Evolutionary conservation across 1,139 yeast genomes (phyloP).

Genomic region (Wickerhamiella pararugosa): DNA sequence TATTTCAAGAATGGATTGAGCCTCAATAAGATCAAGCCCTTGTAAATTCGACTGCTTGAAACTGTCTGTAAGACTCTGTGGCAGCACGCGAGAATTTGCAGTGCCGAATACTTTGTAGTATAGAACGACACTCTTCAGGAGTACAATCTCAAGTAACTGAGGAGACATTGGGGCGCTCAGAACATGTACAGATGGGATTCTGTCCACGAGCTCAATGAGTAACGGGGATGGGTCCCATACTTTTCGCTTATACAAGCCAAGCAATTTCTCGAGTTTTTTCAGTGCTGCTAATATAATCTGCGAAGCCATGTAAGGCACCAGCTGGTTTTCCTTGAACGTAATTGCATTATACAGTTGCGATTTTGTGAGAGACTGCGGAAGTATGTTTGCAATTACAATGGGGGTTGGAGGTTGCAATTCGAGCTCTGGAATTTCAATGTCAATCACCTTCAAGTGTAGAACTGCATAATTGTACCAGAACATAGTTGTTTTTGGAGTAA

Average conservation of each 20-base stretch:
- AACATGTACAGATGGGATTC: slow-evolving; percentile 37
- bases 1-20: slow-evolving; percentile 21
- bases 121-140: slow-evolving; percentile 9
- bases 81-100: not conserved
- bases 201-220: slow-evolving; percentile 26
- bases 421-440: slow-evolving; percentile 36
- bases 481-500: slow-evolving; percentile 56
- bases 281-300: slow-evolving; percentile 45
- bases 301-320: slow-evolving; percentile 52
- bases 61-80: not conserved
- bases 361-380: slow-evolving; percentile 55
- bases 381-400: slow-evolving; percentile 37
- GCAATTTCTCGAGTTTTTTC: slow-evolving; percentile 34
- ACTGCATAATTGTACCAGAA: slow-evolving; percentile 72
- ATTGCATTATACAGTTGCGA: slow-evolving; percentile 30
- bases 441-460: slow-evolving; percentile 42
- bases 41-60: slow-evolving; percentile 8
- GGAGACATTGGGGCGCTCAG: slow-evolving; percentile 15
- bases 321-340: slow-evolving; percentile 29
- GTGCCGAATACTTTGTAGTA: slow-evolving; percentile 4
- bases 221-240: slow-evolving; percentile 29
- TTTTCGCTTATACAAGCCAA: slow-evolving; percentile 27
- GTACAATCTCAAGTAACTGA: slow-evolving; percentile 25
- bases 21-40: slow-evolving; percentile 21
- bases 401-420: slow-evolving; percentile 17